These are phyloP conservation scores for Persicaria tinctoria DNA, from an alignment of 148 eudicot species.

Conservation along the genomic window DNA sequence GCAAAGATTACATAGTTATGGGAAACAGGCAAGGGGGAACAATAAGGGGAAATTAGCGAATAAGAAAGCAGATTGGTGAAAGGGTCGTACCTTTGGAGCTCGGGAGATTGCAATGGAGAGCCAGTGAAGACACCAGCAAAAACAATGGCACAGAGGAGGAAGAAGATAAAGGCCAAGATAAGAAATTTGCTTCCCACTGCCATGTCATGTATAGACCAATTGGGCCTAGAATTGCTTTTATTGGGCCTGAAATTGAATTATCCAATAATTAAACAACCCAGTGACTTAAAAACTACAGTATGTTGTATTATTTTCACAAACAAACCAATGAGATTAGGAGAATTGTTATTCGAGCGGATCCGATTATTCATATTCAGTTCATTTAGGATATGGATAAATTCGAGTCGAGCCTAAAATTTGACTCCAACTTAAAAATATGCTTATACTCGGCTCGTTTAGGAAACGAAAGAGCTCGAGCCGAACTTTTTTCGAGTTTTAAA, in stretches of 20 bases:
- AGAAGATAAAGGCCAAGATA: slow-evolving; percentile 2
- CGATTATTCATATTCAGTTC: too few species aligned
- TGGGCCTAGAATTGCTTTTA: background rate
- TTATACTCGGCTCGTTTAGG: too few species aligned
- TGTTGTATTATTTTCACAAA: too few species aligned
- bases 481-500: too few species aligned
- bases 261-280: background rate
- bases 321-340: too few species aligned
- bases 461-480: too few species aligned
- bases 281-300: background rate
- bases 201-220: background rate
- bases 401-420: too few species aligned
- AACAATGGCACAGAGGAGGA: background rate
- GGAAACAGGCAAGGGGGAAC: background rate
- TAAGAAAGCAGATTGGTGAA: background rate
- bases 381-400: too few species aligned
- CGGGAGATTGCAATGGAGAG: background rate
- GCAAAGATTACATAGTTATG: background rate
- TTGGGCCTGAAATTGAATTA: background rate
- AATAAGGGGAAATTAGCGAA: background rate
- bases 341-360: too few species aligned
- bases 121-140: background rate
- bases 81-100: background rate
- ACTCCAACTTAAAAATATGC: too few species aligned
- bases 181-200: background rate